These are phyloP conservation scores for Thermothielavioides terrestris DNA, from an alignment of 495 filamentous ascomycete genomes.

Conservation along the genomic window DNA sequence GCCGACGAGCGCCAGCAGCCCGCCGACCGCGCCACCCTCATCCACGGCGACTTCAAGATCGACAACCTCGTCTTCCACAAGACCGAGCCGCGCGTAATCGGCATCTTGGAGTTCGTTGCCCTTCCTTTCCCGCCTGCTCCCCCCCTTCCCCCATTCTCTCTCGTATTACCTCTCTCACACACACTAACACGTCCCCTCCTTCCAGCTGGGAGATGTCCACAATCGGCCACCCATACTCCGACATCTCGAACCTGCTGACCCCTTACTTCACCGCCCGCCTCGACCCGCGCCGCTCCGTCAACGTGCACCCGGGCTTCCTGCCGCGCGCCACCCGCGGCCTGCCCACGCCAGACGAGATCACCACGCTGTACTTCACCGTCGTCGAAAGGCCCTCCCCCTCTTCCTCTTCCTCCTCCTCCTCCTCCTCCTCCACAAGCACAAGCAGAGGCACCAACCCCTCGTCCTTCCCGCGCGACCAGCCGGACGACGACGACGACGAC, in stretches of 20 bases:
- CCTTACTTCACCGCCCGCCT: slow-evolving; percentile 49
- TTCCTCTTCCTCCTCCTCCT: slow-evolving; percentile 27
- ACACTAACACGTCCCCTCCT: not conserved
- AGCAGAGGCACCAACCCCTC: too few relatives aligned
- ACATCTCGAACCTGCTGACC: slow-evolving; percentile 70
- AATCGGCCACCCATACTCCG: slow-evolving; percentile 84
- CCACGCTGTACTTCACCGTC: slow-evolving; percentile 67
- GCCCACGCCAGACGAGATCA: slow-evolving; percentile 59
- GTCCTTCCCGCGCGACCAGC: too few relatives aligned
- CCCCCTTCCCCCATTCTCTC: not conserved
- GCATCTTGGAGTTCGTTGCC: slow-evolving; percentile 67
- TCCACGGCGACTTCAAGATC: slow-evolving; percentile 98
- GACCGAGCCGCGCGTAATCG: slow-evolving; percentile 80
- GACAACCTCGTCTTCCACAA: slow-evolving; percentile 94
- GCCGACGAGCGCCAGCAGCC: slow-evolving; percentile 58
- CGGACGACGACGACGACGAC: too few relatives aligned
- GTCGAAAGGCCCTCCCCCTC: slow-evolving; percentile 37
- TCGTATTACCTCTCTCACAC: too few relatives aligned
- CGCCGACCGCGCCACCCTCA: slow-evolving; percentile 63
- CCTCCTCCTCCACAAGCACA: slow-evolving; percentile 12
- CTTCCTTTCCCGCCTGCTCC: not conserved
- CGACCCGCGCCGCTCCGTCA: slow-evolving; percentile 20
- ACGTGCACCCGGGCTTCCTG: slow-evolving; percentile 46
- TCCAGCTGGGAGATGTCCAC: slow-evolving; percentile 90
- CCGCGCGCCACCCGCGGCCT: slow-evolving; percentile 59